phyloP scores from a whole-genome alignment of 129 eudicot genomes.

The Solidago caesia region DNA sequence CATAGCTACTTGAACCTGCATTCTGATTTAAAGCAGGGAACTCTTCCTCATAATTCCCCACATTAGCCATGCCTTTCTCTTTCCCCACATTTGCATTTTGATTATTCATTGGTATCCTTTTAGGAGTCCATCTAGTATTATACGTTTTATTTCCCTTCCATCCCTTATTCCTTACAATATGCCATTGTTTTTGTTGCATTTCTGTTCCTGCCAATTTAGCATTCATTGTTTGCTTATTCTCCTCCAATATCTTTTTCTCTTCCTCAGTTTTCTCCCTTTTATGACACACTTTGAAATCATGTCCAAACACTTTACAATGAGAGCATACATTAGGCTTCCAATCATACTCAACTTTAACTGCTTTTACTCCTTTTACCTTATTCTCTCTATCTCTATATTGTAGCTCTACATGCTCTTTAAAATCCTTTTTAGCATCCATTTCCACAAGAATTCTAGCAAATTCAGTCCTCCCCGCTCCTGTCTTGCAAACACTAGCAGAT shows the following conservation, averaged over 20 bases:
- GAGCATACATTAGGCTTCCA: background rate
- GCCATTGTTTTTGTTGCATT: no score
- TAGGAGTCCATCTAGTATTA: no score
- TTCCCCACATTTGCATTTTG: no score
- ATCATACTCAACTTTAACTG: background rate
- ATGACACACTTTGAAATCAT: background rate
- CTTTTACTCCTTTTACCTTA: background rate
- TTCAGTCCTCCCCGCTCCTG: background rate
- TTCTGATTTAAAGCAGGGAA: no score
- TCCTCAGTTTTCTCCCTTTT: background rate
- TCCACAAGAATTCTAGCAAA: background rate
- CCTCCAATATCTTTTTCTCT: background rate
- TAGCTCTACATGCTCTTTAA: background rate
- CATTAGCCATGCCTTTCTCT: no score
- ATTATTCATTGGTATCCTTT: no score
- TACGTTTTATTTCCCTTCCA: no score
- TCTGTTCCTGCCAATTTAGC: no score
- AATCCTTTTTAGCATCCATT: background rate
- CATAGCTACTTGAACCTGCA: no score
- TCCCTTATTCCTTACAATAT: no score
- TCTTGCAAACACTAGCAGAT: background rate
- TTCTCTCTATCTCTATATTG: background rate
- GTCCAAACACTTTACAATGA: background rate
- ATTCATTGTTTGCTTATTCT: background rate
- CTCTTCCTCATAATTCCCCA: no score